These are phyloP conservation scores for Cutaneotrichosporon mucoides DNA, from an alignment of 1,284 basidiomycete genomes.

Conservation along the genomic window DNA sequence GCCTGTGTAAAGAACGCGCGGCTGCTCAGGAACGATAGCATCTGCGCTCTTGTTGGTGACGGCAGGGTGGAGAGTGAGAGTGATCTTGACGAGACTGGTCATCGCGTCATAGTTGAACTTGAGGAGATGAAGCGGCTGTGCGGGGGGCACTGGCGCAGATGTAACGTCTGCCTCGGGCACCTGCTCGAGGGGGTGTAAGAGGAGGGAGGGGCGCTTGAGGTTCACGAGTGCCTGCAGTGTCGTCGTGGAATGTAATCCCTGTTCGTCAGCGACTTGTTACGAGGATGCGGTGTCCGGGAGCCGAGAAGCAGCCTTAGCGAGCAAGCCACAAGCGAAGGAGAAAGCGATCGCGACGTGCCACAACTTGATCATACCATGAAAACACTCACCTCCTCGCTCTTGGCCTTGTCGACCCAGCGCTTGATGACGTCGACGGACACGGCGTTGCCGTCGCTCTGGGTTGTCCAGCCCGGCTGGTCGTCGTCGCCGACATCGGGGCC, in stretches of 20 bases:
- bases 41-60: slow-evolving; percentile 52
- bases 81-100: slow-evolving; percentile 71
- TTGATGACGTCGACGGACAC: slow-evolving; percentile 72
- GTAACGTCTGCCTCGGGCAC: slow-evolving; percentile 50
- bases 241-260: slow-evolving; percentile 67
- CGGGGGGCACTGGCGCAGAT: slow-evolving; percentile 7
- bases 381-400: slow-evolving; percentile 58
- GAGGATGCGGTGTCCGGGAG: not conserved
- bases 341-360: no score
- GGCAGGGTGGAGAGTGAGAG: slow-evolving; percentile 65
- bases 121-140: slow-evolving; percentile 59
- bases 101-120: slow-evolving; percentile 88
- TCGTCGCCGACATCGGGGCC: slow-evolving; percentile 66
- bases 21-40: slow-evolving; percentile 35
- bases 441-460: slow-evolving; percentile 47
- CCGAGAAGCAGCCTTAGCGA: not conserved
- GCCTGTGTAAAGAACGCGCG: slow-evolving; percentile 65
- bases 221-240: slow-evolving; percentile 87
- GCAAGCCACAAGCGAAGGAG: not conserved
- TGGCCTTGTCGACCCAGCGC: slow-evolving; percentile 75
- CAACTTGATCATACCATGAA: no score
- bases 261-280: not conserved
- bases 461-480: slow-evolving; percentile 46
- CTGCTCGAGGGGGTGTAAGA: slow-evolving; percentile 61
- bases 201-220: slow-evolving; percentile 76